Evolutionary conservation across 495 filamentous ascomycete species (phyloP).

Genomic region (Halenospora varia): DNA sequence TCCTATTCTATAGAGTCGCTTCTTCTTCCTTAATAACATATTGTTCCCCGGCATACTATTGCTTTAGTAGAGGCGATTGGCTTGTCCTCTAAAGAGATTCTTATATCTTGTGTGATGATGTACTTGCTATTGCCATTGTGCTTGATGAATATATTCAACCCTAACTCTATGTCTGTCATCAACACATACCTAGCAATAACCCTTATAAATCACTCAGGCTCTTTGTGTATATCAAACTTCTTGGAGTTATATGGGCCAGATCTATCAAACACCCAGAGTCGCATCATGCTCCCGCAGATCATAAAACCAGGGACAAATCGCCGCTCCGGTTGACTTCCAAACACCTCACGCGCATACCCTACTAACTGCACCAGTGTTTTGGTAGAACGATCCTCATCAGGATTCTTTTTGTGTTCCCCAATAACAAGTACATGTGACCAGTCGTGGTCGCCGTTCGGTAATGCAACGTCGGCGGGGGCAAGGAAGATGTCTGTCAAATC

Average conservation of each 20-base stretch:
- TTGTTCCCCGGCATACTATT: slow-evolving; percentile 17
- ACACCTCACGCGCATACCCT: slow-evolving; percentile 22
- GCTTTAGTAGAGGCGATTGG: slow-evolving; percentile 16
- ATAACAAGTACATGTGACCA: no score
- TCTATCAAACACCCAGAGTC: slow-evolving; percentile 35
- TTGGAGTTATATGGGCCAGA: slow-evolving; percentile 33
- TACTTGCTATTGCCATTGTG: slow-evolving; percentile 6
- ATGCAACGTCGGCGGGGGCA: no score
- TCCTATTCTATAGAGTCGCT: no score
- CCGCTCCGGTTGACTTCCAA: slow-evolving; percentile 26
- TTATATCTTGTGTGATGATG: slow-evolving; percentile 15
- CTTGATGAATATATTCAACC: slow-evolving; percentile 28
- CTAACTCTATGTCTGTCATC: slow-evolving; percentile 29
- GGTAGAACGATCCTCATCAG: no score
- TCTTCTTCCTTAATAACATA: slow-evolving; percentile 24
- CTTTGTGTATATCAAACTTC: slow-evolving; percentile 33
- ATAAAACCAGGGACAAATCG: slow-evolving; percentile 31
- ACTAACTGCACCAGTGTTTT: slow-evolving; percentile 23
- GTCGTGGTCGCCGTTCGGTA: no score
- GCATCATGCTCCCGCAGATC: slow-evolving; percentile 28
- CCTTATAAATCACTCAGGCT: slow-evolving; percentile 23
- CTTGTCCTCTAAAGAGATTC: slow-evolving; percentile 17
- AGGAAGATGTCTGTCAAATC: no score
- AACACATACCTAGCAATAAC: slow-evolving; percentile 29
- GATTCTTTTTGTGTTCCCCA: no score